Evolutionary conservation across 2,329 filamentous ascomycete genomes (phyloP).

Genomic region (Colletotrichum sp.): DNA sequence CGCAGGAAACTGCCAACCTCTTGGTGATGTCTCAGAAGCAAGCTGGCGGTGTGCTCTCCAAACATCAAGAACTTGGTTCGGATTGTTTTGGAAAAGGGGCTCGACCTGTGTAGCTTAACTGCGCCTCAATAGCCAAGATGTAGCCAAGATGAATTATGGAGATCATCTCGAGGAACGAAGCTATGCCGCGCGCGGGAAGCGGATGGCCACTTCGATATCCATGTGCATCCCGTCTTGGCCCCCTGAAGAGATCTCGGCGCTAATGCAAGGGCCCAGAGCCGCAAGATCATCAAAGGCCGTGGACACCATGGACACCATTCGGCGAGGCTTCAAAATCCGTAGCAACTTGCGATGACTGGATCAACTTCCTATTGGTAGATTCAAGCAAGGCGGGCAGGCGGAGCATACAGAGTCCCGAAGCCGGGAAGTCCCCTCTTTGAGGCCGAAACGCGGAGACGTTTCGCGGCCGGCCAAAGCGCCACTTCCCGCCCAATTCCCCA

Average conservation of each 20-base stretch:
- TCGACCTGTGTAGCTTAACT: neutral
- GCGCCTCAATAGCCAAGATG: neutral
- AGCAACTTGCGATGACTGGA: neutral
- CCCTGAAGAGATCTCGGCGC: neutral
- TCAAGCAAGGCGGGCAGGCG: neutral
- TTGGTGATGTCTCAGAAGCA: neutral
- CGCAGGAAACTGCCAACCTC: neutral
- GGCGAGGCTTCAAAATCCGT: neutral
- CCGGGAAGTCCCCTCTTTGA: neutral
- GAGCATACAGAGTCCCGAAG: neutral
- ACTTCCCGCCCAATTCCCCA: neutral
- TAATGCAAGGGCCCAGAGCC: neutral
- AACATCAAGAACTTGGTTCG: neutral
- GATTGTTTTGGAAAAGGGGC: neutral
- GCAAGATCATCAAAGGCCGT: neutral
- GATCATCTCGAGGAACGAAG: neutral
- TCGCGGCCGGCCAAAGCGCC: constrained; percentile 18
- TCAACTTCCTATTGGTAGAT: neutral
- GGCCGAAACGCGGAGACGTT: constrained; percentile 13
- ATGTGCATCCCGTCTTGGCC: neutral
- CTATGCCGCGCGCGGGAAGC: neutral
- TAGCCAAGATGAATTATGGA: neutral
- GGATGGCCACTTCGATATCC: neutral
- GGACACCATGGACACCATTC: neutral
- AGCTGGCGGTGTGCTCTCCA: neutral